A percentile compares a stretch with the other conserved stretches of the same genome.
Evolutionary conservation across 2,329 filamentous ascomycete species (phyloP).

Genomic region (Ceratocystis huliohia): DNA sequence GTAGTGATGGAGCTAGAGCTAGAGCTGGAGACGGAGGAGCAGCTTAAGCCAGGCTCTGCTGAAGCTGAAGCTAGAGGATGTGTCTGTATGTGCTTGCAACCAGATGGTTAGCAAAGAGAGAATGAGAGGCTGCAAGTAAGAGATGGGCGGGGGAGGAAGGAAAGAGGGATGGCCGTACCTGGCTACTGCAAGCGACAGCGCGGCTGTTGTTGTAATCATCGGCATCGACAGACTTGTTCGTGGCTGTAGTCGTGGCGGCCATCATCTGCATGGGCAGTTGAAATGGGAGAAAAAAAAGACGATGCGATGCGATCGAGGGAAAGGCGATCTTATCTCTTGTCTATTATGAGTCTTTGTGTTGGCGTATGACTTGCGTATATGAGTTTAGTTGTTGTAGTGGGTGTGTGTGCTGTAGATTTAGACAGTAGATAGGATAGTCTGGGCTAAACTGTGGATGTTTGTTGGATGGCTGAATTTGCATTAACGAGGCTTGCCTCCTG

Average conservation of each 20-base stretch:
- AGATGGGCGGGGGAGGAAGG: neutral
- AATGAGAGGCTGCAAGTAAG: neutral
- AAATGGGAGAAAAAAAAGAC: neutral
- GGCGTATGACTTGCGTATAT: too few relatives aligned
- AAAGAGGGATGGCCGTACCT: constrained; percentile 13
- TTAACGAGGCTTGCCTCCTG: too few relatives aligned
- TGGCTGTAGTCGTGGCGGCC: constrained; percentile 17
- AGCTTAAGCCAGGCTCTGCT: neutral
- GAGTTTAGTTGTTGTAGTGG: too few relatives aligned
- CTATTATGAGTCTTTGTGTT: too few relatives aligned
- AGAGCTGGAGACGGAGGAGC: neutral
- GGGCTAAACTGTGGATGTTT: too few relatives aligned
- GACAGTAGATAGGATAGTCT: too few relatives aligned
- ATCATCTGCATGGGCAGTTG: constrained; percentile 18
- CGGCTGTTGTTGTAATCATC: constrained; percentile 12
- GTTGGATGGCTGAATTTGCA: too few relatives aligned
- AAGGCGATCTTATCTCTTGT: constrained; percentile 6
- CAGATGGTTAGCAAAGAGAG: neutral
- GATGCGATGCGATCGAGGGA: constrained; percentile 11
- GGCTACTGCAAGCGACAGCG: constrained; percentile 14
- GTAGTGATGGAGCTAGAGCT: neutral
- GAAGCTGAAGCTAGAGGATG: neutral
- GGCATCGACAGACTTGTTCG: constrained; percentile 19
- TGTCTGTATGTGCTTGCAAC: too few relatives aligned
- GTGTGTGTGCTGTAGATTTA: too few relatives aligned